These are phyloP conservation scores for Penicillium sp. DNA, from an alignment of 2,329 filamentous ascomycete species.

Conservation along the genomic window DNA sequence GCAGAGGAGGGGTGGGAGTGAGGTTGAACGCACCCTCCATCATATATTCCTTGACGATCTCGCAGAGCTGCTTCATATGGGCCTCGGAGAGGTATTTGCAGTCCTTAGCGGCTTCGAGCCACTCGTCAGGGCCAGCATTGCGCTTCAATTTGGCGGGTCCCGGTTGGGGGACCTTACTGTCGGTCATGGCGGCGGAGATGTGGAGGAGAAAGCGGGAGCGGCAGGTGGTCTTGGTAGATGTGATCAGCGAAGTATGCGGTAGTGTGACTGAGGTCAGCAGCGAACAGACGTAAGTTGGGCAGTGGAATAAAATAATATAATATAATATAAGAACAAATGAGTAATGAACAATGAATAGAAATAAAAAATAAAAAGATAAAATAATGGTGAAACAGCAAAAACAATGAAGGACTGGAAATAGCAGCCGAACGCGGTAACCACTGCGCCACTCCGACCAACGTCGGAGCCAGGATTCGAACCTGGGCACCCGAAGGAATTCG, in stretches of 20 bases:
- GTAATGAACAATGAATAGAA: too few relatives aligned
- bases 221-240: neutral
- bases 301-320: too few relatives aligned
- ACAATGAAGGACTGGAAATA: slow-evolving; percentile 4
- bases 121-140: slow-evolving; percentile 89
- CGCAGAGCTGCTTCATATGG: slow-evolving; percentile 98
- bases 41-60: slow-evolving; percentile 97
- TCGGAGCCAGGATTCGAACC: slow-evolving; percentile 7
- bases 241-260: neutral
- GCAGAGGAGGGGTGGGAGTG: neutral
- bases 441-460: slow-evolving; percentile 6
- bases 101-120: slow-evolving; percentile 94
- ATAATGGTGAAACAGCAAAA: neutral
- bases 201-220: slow-evolving; percentile 1
- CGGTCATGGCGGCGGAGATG: slow-evolving; percentile 38
- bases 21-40: slow-evolving; percentile 78
- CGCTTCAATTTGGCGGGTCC: slow-evolving; percentile 84
- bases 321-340: too few relatives aligned
- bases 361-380: too few relatives aligned
- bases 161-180: slow-evolving; percentile 76
- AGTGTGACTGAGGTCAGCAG: too few relatives aligned
- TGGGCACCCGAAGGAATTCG: slow-evolving; percentile 7
- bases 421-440: slow-evolving; percentile 7
- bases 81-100: slow-evolving; percentile 95
- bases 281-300: too few relatives aligned